phyloP scores from a whole-genome alignment of 345 rosid genomes.

The Hibiscus mutabilis region DNA sequence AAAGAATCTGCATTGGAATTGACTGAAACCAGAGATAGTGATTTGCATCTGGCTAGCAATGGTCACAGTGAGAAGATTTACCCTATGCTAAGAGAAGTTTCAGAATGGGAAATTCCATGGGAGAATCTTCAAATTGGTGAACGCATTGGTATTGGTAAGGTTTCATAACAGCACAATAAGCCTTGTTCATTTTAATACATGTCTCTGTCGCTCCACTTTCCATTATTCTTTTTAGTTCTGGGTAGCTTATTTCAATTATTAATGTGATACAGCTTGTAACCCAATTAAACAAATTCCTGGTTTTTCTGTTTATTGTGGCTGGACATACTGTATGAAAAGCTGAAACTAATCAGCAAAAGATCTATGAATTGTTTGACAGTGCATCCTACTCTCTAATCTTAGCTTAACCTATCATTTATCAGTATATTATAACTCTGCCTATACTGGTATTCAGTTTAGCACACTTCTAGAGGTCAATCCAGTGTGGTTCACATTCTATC shows the following conservation, averaged over 20 bases:
- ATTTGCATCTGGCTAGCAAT: slow-evolving; percentile 27
- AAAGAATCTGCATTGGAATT: slow-evolving; percentile 30
- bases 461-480: background rate
- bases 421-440: background rate
- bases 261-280: background rate
- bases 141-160: slow-evolving; percentile 93
- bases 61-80: slow-evolving; percentile 46
- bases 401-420: background rate
- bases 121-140: slow-evolving; percentile 93
- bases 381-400: background rate
- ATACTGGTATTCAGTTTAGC: background rate
- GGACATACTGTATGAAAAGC: background rate
- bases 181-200: background rate
- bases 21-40: slow-evolving; percentile 24
- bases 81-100: slow-evolving; percentile 70
- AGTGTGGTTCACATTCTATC: slow-evolving; percentile 1
- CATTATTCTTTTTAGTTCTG: background rate
- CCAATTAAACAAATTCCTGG: background rate
- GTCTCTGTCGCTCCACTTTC: background rate
- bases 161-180: background rate
- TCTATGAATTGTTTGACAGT: background rate
- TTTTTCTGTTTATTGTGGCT: background rate
- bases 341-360: background rate
- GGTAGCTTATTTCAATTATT: background rate
- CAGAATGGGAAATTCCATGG: slow-evolving; percentile 91